phyloP scores from a whole-genome alignment of 2,329 filamentous ascomycete species.

The Ceratocystis harringtonii region DNA sequence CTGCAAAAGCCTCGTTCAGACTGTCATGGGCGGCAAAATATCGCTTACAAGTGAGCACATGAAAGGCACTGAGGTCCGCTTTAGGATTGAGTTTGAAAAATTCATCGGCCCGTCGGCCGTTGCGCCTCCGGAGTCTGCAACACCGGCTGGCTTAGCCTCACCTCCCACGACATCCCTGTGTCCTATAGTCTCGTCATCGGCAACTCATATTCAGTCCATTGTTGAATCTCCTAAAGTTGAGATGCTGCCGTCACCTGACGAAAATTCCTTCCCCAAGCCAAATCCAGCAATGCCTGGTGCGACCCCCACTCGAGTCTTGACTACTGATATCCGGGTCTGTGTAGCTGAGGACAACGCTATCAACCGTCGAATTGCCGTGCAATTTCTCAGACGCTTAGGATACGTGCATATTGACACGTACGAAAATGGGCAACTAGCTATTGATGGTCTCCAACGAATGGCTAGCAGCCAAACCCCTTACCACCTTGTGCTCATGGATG shows the following conservation, averaged over 20 bases:
- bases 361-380: constrained; percentile 86
- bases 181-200: background rate
- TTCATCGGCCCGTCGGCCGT: background rate
- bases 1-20: constrained; percentile 86
- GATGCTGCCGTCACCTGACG: background rate
- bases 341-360: constrained; percentile 93
- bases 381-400: constrained; percentile 73
- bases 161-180: background rate
- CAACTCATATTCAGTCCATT: background rate
- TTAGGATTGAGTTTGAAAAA: constrained; percentile 76
- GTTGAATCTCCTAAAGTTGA: constrained; percentile 1
- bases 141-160: background rate
- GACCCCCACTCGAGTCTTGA: constrained; percentile 58
- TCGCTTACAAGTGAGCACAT: constrained; percentile 63
- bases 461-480: constrained; percentile 61
- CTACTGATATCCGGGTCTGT: constrained; percentile 69
- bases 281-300: constrained; percentile 28
- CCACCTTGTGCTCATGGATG: constrained; percentile 87
- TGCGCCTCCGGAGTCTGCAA: constrained; percentile 3
- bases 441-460: constrained; percentile 65
- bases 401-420: constrained; percentile 73
- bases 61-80: constrained; percentile 57
- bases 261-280: background rate
- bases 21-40: constrained; percentile 77
- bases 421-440: constrained; percentile 75